Evolutionary conservation across 2,329 filamentous ascomycete species (phyloP), one percentile per base, ranked within the genome.

Genomic region (Alternaria dauci): DNA sequence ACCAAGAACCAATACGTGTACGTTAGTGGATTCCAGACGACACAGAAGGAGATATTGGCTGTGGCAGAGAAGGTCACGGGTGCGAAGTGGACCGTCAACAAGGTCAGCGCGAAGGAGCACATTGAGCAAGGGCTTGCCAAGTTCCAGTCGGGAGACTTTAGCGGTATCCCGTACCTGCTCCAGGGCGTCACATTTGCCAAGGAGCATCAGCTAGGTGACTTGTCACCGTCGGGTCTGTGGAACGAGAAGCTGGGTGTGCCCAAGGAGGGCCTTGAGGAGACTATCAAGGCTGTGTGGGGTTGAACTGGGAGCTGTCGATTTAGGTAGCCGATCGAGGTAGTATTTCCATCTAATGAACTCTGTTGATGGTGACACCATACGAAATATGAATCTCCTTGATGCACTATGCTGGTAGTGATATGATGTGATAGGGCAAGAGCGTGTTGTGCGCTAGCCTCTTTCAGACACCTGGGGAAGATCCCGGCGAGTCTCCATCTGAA

Each of bases 1-100:
- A 89, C 86, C 0, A 82, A 80, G 36, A 90, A 90, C 72, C 81
- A 84, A 61, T 86, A 87, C 71, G 73, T 91, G 30, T 82, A 82
- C 52, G 77, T 89, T 16, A 83, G 86, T 3, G 87, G 84, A 0
- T 86, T 89, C 66, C 83, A 83, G 30, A 82, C 84, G 0, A 83
- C 84, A 1, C 87, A 89, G 74, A 85, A 85, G 18, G 81, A 89
- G 63, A 75, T 91, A 2, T 70, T 90, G 1, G 74, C 77, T 12
- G 71, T 81, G 0, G 76, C 86, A 2, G 86, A 91, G 74, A 82
- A 84, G 58, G 76, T 81, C 11, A 85, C 84, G 0, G 83, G 82
- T 2, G 70, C 77, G 18, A 84, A 84, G 61, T 89, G 83, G 81
- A 77, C 80, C 0, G 78, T 88, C 2, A 80, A 78, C 3, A 74